These are phyloP conservation scores for Fusarium veterinarium DNA, from an alignment of 2,329 filamentous ascomycete species.

Conservation along the genomic window DNA sequence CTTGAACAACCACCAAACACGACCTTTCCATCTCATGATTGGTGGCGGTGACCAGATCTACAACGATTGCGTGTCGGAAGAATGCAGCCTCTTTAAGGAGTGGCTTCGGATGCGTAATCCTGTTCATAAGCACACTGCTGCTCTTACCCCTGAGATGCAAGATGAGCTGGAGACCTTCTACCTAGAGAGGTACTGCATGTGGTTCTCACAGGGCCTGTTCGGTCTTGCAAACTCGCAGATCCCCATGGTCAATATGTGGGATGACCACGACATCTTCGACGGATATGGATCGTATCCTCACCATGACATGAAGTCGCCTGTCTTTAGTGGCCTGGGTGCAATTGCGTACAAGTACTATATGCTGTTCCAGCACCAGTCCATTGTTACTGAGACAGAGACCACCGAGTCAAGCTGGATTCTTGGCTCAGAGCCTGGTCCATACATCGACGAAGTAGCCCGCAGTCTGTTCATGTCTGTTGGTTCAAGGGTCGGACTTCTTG, in stretches of 20 bases:
- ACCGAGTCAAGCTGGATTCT: constrained; percentile 93
- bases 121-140: constrained; percentile 79
- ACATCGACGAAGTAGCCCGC: constrained; percentile 86
- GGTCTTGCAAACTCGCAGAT: constrained; percentile 94
- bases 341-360: constrained; percentile 99
- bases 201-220: constrained; percentile 97
- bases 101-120: constrained; percentile 88
- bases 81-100: constrained; percentile 80
- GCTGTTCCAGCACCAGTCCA: constrained; percentile 96
- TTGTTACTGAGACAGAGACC: constrained; percentile 80
- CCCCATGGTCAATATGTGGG: constrained; percentile 98
- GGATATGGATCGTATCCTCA: constrained; percentile 95
- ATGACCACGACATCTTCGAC: constrained; percentile 93
- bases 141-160: constrained; percentile 85
- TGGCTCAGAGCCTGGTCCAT: constrained; percentile 83
- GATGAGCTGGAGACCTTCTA: constrained; percentile 91
- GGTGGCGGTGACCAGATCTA: constrained; percentile 98
- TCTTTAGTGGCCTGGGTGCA: constrained; percentile 89
- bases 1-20: constrained; percentile 88
- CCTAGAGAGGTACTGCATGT: constrained; percentile 87
- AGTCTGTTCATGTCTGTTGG: constrained; percentile 89
- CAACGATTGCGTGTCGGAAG: constrained; percentile 83
- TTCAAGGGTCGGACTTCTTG: constrained; percentile 81
- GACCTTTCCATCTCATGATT: constrained; percentile 97
- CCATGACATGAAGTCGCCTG: constrained; percentile 88